These are phyloP conservation scores for Clarireedia hainanense DNA, from an alignment of 2,329 filamentous ascomycete genomes.

Conservation along the genomic window DNA sequence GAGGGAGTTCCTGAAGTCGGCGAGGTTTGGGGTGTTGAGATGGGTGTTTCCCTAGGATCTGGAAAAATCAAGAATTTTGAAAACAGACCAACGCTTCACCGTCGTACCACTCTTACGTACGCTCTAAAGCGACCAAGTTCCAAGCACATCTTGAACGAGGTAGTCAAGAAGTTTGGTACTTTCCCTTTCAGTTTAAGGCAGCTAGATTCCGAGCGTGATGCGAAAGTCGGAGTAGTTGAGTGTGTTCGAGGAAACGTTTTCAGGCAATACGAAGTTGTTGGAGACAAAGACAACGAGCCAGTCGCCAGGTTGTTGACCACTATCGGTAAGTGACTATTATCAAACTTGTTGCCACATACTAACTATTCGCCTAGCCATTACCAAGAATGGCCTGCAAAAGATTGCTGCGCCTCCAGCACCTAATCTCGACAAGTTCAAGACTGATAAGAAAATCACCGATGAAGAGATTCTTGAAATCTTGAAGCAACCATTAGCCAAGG, in stretches of 20 bases:
- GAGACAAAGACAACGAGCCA: slow-evolving; percentile 80
- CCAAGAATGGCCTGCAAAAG: slow-evolving; percentile 92
- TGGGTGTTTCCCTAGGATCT: slow-evolving; percentile 81
- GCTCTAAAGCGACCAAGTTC: slow-evolving; percentile 90
- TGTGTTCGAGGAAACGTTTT: slow-evolving; percentile 90
- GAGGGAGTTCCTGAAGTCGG: slow-evolving; percentile 82
- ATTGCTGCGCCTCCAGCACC: slow-evolving; percentile 68
- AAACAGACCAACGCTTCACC: slow-evolving; percentile 84
- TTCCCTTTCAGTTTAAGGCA: slow-evolving; percentile 98
- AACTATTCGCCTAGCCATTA: slow-evolving; percentile 60
- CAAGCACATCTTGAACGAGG: slow-evolving; percentile 84
- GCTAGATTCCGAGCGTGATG: slow-evolving; percentile 91
- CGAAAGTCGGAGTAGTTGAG: slow-evolving; percentile 92
- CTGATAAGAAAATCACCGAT: slow-evolving; percentile 96
- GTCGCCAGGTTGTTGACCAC: slow-evolving; percentile 87
- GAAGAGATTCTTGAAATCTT: slow-evolving; percentile 94
- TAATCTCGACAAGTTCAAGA: slow-evolving; percentile 77
- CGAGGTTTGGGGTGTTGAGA: slow-evolving; percentile 97
- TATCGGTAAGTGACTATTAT: slow-evolving; percentile 61
- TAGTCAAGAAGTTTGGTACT: slow-evolving; percentile 92
- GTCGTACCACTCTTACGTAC: slow-evolving; percentile 86
- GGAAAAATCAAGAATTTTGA: slow-evolving; percentile 93
- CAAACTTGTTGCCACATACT: slow-evolving; percentile 13
- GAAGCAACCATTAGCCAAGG: slow-evolving; percentile 76
- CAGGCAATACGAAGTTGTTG: slow-evolving; percentile 91